Conservation (phyloP, 345 rosid genomes). For the Corchorus olitorius region DNA sequence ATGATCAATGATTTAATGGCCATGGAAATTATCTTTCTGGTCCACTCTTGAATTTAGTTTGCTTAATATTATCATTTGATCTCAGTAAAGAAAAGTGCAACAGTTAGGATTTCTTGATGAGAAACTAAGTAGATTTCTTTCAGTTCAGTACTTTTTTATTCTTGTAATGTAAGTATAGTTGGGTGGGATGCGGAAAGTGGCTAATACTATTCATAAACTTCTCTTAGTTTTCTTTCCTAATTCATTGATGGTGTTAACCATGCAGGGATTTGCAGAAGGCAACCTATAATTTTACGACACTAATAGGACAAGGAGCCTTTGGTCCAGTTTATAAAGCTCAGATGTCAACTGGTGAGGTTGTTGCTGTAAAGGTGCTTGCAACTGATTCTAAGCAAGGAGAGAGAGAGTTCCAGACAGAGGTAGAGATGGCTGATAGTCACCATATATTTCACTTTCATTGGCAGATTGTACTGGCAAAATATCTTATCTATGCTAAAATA, state of each 20-base stretch:
- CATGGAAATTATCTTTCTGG: background rate
- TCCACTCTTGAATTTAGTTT: background rate
- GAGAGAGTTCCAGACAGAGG: constrained; percentile 98
- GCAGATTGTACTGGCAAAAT: background rate
- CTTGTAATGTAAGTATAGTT: background rate
- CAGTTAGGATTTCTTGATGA: constrained; percentile 1
- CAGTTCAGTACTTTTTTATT: background rate
- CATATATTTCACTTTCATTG: background rate
- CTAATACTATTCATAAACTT: background rate
- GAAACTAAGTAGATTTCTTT: constrained; percentile 8
- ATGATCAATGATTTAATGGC: constrained; percentile 12
- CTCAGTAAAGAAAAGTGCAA: background rate
- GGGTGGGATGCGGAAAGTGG: background rate
- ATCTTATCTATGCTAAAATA: background rate
- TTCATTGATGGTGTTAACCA: constrained; percentile 5
- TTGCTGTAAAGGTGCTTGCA: constrained; percentile 95
- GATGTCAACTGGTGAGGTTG: constrained; percentile 85
- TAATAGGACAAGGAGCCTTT: constrained; percentile 97
- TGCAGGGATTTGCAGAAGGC: constrained; percentile 97
- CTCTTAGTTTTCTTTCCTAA: constrained; percentile 2
- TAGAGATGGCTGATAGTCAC: constrained; percentile 27
- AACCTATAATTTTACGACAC: constrained; percentile 83
- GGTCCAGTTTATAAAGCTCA: constrained; percentile 99
- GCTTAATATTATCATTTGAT: constrained; percentile 7
- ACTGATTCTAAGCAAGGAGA: constrained; percentile 98